Evolutionary conservation across 1,284 basidiomycete genomes (phyloP), one percentile per base, ranked within the genome.

Genomic region (Boletellus deceptivus): DNA sequence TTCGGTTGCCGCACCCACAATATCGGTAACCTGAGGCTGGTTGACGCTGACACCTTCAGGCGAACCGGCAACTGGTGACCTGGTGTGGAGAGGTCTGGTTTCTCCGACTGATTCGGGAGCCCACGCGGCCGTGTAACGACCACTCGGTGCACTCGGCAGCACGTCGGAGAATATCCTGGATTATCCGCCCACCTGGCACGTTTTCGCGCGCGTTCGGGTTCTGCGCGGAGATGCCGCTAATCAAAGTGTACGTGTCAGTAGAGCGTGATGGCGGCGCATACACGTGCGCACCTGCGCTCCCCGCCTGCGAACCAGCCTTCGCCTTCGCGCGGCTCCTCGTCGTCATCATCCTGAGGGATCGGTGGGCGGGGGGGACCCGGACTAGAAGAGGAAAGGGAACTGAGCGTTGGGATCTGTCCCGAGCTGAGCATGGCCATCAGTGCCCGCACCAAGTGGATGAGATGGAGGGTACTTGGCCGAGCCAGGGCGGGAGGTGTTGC

Each of bases 171-270:
- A 98, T 84, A 60, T 93, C 86, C 40, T 84, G 75, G 6, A 98
- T 91, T 54, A 93, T 72, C 57, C 84, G 73, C 9, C 84, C 82
- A 11, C 84, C 86, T 11, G 83, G 78, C 8, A 75, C 59, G 18
- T 67, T 70, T 16, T 59, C 63, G 22, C 71, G 70, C 33, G 75
- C 64, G 55, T 84, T 80, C 8, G 95, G 96, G 64, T 94, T 93
- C 70, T 97, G 83, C 1, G 98, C 83, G 3, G 88, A 91, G 35
- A 99, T 78, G 0, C 94, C 96, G 70, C 94, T 98, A 59, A 40
- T 36, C 9, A 14, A 36, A 29, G 41, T 9, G 33, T 44, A 33
- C 39, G 33, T 36, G 48, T 38, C 18, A 9, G 20, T 9, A 18
- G 20, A 29, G 17, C 7, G 16, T 33, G 17, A n/a, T 6, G 11